These are phyloP conservation scores for Penicillium sp. DNA, from an alignment of 2,329 filamentous ascomycete species.

Conservation along the genomic window DNA sequence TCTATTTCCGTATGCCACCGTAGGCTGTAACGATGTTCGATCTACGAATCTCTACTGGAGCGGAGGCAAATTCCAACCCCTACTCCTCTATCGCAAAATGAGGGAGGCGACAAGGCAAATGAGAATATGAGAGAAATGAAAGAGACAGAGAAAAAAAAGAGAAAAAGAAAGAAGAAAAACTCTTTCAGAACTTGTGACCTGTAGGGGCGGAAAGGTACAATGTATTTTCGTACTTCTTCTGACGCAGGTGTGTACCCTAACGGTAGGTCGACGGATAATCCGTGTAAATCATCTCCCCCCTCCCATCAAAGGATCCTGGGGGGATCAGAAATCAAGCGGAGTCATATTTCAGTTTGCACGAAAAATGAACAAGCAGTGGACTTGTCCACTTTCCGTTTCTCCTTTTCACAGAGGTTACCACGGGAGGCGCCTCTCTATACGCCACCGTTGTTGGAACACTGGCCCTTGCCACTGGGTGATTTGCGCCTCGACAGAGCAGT, in stretches of 20 bases:
- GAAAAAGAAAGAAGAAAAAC: constrained; percentile 6
- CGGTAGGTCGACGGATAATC: constrained; percentile 2
- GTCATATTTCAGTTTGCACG: no score
- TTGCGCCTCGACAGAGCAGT: constrained; percentile 5
- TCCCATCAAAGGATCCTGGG: background rate
- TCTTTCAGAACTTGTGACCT: constrained; percentile 21
- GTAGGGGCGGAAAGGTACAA: constrained; percentile 5
- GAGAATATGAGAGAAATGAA: background rate
- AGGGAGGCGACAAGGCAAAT: no score
- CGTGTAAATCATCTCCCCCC: background rate
- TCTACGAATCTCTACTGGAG: no score
- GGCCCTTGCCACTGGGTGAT: constrained; percentile 19
- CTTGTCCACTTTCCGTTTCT: background rate
- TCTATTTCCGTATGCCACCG: constrained; percentile 29
- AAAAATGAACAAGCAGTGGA: no score
- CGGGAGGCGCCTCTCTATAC: background rate
- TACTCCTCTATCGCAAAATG: background rate
- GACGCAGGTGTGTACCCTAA: constrained; percentile 10
- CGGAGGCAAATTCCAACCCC: no score
- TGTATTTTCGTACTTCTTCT: constrained; percentile 9
- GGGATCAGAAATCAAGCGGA: background rate
- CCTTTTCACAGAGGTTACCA: background rate
- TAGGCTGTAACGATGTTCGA: background rate
- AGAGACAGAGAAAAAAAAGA: background rate
- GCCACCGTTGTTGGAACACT: constrained; percentile 20